These are phyloP conservation scores for Curvularia eragrostidis DNA, from an alignment of 2,329 filamentous ascomycete genomes.

Conservation along the genomic window DNA sequence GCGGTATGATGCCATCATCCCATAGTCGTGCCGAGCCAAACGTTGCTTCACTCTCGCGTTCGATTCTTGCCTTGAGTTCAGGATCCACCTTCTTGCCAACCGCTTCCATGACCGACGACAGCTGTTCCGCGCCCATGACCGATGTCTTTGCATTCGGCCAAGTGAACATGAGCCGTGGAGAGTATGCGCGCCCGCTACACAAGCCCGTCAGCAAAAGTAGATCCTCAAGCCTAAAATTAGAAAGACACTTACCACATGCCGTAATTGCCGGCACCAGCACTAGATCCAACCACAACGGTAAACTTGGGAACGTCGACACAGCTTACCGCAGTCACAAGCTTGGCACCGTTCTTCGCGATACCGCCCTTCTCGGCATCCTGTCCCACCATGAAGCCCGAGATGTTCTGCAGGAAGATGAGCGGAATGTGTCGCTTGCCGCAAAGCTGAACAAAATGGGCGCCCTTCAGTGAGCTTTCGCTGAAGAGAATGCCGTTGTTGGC, in stretches of 20 bases:
- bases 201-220: neutral
- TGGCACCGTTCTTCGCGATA: conserved; percentile 97
- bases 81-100: conserved; percentile 85
- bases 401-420: conserved; percentile 93
- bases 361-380: conserved; percentile 89
- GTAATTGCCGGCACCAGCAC: conserved; percentile 94
- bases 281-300: conserved; percentile 92
- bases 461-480: conserved; percentile 86
- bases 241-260: conserved; percentile 78
- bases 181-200: conserved; percentile 80
- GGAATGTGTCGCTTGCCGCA: conserved; percentile 90
- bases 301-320: conserved; percentile 96
- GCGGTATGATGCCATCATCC: conserved; percentile 66
- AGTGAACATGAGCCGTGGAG: conserved; percentile 90
- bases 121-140: conserved; percentile 94
- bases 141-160: conserved; percentile 97
- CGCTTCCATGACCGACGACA: conserved; percentile 91
- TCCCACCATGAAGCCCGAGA: conserved; percentile 98
- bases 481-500: conserved; percentile 97
- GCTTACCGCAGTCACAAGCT: conserved; percentile 92
- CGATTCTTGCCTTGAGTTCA: conserved; percentile 81
- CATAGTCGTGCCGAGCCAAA: conserved; percentile 90
- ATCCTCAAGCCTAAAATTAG: neutral
- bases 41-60: conserved; percentile 84
- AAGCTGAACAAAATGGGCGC: conserved; percentile 95